Evolutionary conservation across 305 asterid species (phyloP).

Genomic region (Rubia balearica): DNA sequence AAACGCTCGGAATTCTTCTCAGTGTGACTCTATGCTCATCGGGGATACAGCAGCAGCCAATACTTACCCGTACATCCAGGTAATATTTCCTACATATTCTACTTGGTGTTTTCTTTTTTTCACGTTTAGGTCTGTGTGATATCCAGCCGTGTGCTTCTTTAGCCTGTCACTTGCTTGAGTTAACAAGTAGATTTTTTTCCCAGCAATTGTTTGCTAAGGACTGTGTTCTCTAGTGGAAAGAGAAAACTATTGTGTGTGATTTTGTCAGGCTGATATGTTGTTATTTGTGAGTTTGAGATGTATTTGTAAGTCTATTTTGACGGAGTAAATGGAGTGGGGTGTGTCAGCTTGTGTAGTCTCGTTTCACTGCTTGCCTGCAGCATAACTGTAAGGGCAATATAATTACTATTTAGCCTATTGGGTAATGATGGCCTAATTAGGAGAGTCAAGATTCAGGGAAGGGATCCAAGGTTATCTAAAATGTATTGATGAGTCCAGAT

Average conservation of each 20-base stretch:
- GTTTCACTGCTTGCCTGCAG: not conserved
- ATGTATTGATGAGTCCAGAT: not conserved
- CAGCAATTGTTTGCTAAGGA: not conserved
- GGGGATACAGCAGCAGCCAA: constrained; percentile 82
- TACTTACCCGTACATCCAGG: constrained; percentile 94
- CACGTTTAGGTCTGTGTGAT: not conserved
- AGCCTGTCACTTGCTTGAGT: not conserved
- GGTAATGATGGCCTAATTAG: not conserved
- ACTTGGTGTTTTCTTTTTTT: not conserved
- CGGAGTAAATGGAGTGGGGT: not conserved
- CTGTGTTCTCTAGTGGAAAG: no score
- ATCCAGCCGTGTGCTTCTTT: not conserved
- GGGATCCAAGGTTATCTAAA: not conserved
- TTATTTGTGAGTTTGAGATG: not conserved
- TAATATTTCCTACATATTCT: constrained; percentile 15
- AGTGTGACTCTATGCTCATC: constrained; percentile 92
- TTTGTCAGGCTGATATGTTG: no score
- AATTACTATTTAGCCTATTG: not conserved
- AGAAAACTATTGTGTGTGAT: no score
- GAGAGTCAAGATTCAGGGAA: not conserved
- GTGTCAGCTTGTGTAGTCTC: not conserved
- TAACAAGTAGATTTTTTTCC: not conserved
- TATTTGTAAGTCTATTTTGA: not conserved
- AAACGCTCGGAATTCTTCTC: constrained; percentile 66
- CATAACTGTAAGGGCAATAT: not conserved